Conservation (phyloP, 1,139 yeast genomes). For the Suhomyces coccinellae region DNA sequence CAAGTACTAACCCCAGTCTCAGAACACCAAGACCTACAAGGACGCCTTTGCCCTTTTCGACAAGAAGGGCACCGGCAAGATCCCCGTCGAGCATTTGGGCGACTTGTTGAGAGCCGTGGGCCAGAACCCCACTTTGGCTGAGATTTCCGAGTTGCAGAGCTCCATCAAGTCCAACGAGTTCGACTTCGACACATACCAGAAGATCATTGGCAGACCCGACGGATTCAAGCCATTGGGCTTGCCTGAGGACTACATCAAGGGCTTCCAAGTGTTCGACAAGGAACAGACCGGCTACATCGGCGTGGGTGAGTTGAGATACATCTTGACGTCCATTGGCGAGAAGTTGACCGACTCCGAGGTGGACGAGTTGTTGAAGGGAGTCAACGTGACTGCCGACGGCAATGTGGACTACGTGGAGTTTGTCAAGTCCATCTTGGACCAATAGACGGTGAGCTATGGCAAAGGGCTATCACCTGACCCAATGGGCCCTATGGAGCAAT, state of each 20-base stretch:
- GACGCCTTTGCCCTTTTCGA: constrained; percentile 98
- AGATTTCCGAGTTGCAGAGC: constrained; percentile 72
- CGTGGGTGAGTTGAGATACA: constrained; percentile 93
- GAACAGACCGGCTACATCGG: constrained; percentile 94
- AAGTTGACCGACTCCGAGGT: constrained; percentile 88
- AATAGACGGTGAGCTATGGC: constrained; percentile 35
- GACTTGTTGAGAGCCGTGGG: constrained; percentile 96
- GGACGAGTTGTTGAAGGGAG: constrained; percentile 93
- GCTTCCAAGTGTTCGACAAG: constrained; percentile 97
- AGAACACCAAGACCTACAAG: constrained; percentile 72
- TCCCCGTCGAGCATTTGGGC: constrained; percentile 85
- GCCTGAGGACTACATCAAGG: constrained; percentile 94
- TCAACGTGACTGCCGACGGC: constrained; percentile 89
- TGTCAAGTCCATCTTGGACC: constrained; percentile 90
- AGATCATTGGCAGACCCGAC: constrained; percentile 80
- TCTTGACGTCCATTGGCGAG: constrained; percentile 94
- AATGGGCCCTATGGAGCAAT: too few relatives aligned
- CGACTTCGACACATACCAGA: constrained; percentile 76
- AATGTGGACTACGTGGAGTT: constrained; percentile 94
- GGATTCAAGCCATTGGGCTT: constrained; percentile 91
- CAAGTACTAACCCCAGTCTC: constrained; percentile 32
- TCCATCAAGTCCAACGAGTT: constrained; percentile 47
- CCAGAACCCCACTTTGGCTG: constrained; percentile 95
- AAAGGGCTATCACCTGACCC: too few relatives aligned
- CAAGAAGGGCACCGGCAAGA: constrained; percentile 92